Base-by-base conservation (phyloP, 2,329 filamentous ascomycete species). In the Pyrenochaeta sp. region DNA sequence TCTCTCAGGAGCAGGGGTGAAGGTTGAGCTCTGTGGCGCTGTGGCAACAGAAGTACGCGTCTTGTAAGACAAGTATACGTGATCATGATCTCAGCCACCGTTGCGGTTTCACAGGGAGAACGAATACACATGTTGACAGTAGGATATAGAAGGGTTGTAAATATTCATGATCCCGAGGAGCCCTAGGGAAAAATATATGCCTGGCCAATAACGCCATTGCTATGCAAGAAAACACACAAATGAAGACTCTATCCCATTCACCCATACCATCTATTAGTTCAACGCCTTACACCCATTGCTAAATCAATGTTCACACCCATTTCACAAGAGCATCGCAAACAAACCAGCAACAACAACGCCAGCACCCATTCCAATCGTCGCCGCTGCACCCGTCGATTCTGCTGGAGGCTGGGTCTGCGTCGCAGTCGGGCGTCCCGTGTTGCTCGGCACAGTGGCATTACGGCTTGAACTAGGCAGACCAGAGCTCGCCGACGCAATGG, bases 1-100 rank as follows among this genome's bases (percentile, higher is more conserved):
- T 6, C 79, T 99, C 39, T 87, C 86, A 6, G 86, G 87, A 1
- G 91, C 92, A 1, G 93, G 94, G 2, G 81, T 97, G 26, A 83
- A 81, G 56, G 93, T 97, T 19, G 92, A 96, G 60, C 77, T 97
- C 53, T 95, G 83, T 55, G 80, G 83, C 71, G 84, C 82, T 17
- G 77, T 84, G 55, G 82, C 83, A 6, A 77, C 70, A 54, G 81
- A 85, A 62, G 77, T 84, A 11, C 60, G 57, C 37, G 41, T 60
- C 13, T 55, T 24, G 19, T 11, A 7, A 21, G 19, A 34, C 4
- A 21, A 6, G 3, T 11, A 7, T 7, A 7, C n/a, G 29, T 9
- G 14, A 18, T 17, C 14, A 5, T 11, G 24, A 10, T 27, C 5
- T 4, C 5, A 27, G 4, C n/a, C n/a, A n/a, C n/a, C n/a, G n/a